Percentiles rank a stretch among this genome's conserved stretches.
phyloP scores from a whole-genome alignment of 2,329 filamentous ascomycete species.

The Laburnicola sp. region DNA sequence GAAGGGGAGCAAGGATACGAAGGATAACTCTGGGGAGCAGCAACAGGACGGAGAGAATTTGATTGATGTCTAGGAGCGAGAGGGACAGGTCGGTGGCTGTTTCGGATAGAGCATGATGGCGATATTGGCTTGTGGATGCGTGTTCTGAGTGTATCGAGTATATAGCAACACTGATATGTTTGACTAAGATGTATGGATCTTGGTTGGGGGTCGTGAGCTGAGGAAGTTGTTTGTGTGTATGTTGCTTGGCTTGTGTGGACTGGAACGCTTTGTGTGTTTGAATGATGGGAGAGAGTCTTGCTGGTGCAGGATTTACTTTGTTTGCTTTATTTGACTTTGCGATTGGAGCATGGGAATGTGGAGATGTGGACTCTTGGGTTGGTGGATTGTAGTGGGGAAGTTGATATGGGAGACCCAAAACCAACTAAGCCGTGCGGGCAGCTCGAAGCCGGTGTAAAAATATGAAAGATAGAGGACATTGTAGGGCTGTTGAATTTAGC shows the following conservation, averaged over 20 bases:
- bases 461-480: conserved; percentile 71
- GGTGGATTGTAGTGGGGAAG: no score
- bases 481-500: conserved; percentile 57
- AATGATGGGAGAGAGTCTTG: no score
- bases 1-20: conserved; percentile 50
- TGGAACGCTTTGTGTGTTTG: no score
- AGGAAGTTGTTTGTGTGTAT: no score
- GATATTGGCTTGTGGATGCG: neutral
- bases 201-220: no score
- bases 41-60: conserved; percentile 43
- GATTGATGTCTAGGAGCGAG: conserved; percentile 41
- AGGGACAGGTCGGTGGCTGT: neutral
- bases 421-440: conserved; percentile 67
- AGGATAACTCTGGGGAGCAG: conserved; percentile 46
- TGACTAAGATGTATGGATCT: neutral
- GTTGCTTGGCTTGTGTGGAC: no score
- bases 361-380: no score
- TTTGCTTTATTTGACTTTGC: no score
- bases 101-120: conserved; percentile 11
- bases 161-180: conserved; percentile 4
- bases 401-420: conserved; percentile 65
- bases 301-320: no score
- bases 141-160: conserved; percentile 3
- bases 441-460: conserved; percentile 72
- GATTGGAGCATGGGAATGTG: no score